Evolutionary conservation across 805 yeast species (phyloP), one percentile per base, ranked within the genome.

Genomic region (Metschnikowia gruessii): DNA sequence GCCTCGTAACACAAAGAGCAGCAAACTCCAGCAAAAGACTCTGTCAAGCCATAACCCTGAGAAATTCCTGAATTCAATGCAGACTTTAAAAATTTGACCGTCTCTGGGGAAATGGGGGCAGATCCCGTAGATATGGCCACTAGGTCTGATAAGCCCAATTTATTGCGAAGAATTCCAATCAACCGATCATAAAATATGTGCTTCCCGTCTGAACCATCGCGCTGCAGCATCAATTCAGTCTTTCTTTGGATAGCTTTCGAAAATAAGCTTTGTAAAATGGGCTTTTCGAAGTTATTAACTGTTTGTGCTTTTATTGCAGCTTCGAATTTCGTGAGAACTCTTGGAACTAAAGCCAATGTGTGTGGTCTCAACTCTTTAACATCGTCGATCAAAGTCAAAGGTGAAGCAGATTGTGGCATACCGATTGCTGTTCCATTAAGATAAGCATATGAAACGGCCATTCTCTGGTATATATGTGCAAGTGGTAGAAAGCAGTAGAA

Each of bases 261-360:
- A 54, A 68, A 68, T 10, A 72, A 32, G 7, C 50, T 55, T 48
- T 52, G 60, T 48, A 64, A 45, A n/a, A 60, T 12, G 1, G 72
- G 70, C 41, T 61, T 65, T 18, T 62, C 68, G 3, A 60, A 53
- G 49, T 70, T 69, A 37, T 61, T 51, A 21, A 75, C 28, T 6
- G 58, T 54, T 18, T 49, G 52, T 3, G 55, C 50, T 36, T 52
- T 54, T 39, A 54, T 44, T 4, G 55, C 55, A 11, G 80, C 74
- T 62, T 83, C 89, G 46, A 51, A 74, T 68, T 61, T 79, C 75
- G 81, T 82, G 54, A 75, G 72, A 18, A 84, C 72, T 50, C 91
- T 70, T 15, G 90, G 91, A 6, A 84, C 90, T 41, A 80, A 70
- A 15, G 79, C 71, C 42, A 81, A 64, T 31, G 64, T 61, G 30